Evolutionary conservation across 2,329 filamentous ascomycete species (phyloP).

Genomic region (Cladobotryum protrusum): DNA sequence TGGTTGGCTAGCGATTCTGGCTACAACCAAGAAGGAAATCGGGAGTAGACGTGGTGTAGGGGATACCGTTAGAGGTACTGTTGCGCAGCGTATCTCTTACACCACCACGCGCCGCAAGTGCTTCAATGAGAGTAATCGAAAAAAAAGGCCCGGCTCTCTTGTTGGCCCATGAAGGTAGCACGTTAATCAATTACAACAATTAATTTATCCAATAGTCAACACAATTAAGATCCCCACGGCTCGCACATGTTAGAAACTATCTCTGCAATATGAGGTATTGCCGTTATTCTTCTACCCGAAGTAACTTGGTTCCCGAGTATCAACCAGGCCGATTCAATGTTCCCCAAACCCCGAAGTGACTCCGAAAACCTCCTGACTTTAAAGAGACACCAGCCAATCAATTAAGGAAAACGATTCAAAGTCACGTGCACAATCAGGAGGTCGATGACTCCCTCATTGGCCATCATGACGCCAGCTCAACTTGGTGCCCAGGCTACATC

Average conservation of each 20-base stretch:
- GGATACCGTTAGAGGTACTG: slow-evolving; percentile 6
- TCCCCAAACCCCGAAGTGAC: background rate
- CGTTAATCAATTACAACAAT: too few species aligned
- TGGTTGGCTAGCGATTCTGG: background rate
- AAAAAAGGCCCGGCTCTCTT: background rate
- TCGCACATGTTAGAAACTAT: too few species aligned
- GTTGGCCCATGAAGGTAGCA: too few species aligned
- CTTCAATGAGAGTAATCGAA: background rate
- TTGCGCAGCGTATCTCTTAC: slow-evolving; percentile 6
- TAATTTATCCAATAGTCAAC: background rate
- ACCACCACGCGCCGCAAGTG: slow-evolving; percentile 9
- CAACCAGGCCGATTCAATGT: background rate
- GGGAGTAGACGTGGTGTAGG: slow-evolving; percentile 7
- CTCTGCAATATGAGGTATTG: background rate
- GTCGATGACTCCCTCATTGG: slow-evolving; percentile 1
- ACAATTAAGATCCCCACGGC: too few species aligned
- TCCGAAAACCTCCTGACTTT: slow-evolving; percentile 3
- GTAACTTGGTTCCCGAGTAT: too few species aligned
- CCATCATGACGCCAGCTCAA: slow-evolving; percentile 9
- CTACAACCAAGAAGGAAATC: slow-evolving; percentile 1
- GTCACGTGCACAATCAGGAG: background rate
- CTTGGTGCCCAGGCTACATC: slow-evolving; percentile 7
- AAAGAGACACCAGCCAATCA: slow-evolving; percentile 3
- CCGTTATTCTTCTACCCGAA: background rate
- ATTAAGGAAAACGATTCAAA: background rate